Evolutionary conservation across 2,329 filamentous ascomycete genomes (phyloP).

Genomic region (Neofusicoccum sp.): DNA sequence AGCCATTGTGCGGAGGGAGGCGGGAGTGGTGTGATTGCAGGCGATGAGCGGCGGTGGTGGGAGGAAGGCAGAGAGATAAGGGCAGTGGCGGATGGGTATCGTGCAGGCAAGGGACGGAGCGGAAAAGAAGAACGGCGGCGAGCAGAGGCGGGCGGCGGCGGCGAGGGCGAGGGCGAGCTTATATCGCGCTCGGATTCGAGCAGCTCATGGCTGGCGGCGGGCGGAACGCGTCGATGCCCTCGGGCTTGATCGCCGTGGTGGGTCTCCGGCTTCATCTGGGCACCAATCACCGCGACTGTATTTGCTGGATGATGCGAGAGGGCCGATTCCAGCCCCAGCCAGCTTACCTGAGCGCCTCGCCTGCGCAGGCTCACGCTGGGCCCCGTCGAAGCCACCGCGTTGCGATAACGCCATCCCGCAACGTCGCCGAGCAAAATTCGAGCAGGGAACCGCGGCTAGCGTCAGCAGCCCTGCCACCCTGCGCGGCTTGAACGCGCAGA

Average conservation of each 20-base stretch:
- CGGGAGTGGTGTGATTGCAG: constrained; percentile 1
- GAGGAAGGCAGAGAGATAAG: constrained; percentile 2
- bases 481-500: neutral
- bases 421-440: neutral
- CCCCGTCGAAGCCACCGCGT: too few relatives aligned
- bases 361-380: too few relatives aligned
- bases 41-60: constrained; percentile 1
- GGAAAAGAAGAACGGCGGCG: neutral
- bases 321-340: constrained; percentile 14
- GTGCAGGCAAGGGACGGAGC: neutral
- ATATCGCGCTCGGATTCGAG: constrained; percentile 5
- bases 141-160: neutral
- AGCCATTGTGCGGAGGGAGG: constrained; percentile 5
- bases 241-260: constrained; percentile 14
- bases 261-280: constrained; percentile 14
- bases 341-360: neutral
- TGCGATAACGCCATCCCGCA: neutral
- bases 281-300: constrained; percentile 11
- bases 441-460: neutral
- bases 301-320: constrained; percentile 14
- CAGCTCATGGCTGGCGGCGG: constrained; percentile 1
- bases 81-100: constrained; percentile 5
- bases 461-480: neutral
- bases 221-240: neutral
- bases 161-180: constrained; percentile 4